phyloP scores from a whole-genome alignment of 306 rosid genomes.

The Vigna trinervia region DNA sequence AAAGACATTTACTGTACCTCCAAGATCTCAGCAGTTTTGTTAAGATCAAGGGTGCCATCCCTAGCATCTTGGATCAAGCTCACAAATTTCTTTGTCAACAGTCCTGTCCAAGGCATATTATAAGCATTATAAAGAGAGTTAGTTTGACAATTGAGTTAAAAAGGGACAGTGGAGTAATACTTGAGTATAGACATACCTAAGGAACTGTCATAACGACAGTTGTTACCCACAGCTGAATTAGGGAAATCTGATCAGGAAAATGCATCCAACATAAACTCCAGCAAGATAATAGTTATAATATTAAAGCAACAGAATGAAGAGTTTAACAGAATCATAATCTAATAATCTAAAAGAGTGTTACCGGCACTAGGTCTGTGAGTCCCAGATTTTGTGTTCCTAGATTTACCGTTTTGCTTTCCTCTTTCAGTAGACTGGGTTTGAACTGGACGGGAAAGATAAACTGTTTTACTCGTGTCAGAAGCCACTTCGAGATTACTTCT shows the following conservation, averaged over 20 bases:
- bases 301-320: not conserved
- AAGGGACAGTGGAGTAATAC: not conserved
- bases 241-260: constrained; percentile 49
- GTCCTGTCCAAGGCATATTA: constrained; percentile 62
- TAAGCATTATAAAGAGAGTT: constrained; percentile 21
- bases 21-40: constrained; percentile 66
- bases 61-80: constrained; percentile 65
- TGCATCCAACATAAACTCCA: constrained; percentile 21
- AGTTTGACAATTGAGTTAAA: constrained; percentile 20
- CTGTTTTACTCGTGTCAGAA: constrained; percentile 33
- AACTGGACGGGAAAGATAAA: constrained; percentile 39
- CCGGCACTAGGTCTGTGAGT: constrained; percentile 47
- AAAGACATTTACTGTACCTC: constrained; percentile 57
- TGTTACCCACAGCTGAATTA: constrained; percentile 46
- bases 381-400: constrained; percentile 56
- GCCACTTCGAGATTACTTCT: constrained; percentile 38
- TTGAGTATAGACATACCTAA: constrained; percentile 62
- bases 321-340: constrained; percentile 23
- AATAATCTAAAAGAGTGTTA: constrained; percentile 39
- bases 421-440: constrained; percentile 42
- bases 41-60: constrained; percentile 81
- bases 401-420: constrained; percentile 49
- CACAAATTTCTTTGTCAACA: constrained; percentile 83
- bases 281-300: not conserved
- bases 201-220: constrained; percentile 81